Evolutionary conservation across 2,329 filamentous ascomycete genomes (phyloP).

Genomic region (Acarospora socialis): DNA sequence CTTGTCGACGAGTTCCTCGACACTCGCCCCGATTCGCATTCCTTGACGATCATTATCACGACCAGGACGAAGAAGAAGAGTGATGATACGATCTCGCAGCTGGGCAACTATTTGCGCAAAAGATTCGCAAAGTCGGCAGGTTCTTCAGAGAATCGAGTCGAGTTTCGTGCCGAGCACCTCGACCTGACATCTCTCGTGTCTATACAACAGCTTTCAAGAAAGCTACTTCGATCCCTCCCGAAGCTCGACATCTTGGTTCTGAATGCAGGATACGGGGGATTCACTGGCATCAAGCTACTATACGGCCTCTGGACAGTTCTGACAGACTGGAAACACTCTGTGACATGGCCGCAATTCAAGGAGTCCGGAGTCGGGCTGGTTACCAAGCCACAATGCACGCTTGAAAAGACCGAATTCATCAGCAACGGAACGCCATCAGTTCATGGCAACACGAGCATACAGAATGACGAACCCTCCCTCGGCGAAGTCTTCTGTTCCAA

Average conservation of each 20-base stretch:
- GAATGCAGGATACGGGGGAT: constrained; percentile 82
- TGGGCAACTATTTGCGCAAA: no score
- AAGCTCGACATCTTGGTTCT: constrained; percentile 66
- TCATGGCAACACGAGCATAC: constrained; percentile 6
- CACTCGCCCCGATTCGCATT: constrained; percentile 48
- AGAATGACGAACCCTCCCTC: constrained; percentile 41
- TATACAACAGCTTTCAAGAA: constrained; percentile 38
- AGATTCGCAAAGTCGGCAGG: no score
- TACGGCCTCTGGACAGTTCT: constrained; percentile 41
- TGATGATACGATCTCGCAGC: constrained; percentile 50
- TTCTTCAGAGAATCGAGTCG: constrained; percentile 32
- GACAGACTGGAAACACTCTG: constrained; percentile 50
- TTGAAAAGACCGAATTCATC: not conserved
- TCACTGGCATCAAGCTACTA: constrained; percentile 62
- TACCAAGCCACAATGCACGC: constrained; percentile 37
- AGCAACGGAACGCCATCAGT: no score
- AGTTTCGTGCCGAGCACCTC: constrained; percentile 41
- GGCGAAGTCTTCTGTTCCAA: constrained; percentile 83
- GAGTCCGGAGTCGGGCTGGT: constrained; percentile 41
- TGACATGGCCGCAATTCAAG: constrained; percentile 71
- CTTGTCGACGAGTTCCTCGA: constrained; percentile 81
- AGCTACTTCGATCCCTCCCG: constrained; percentile 40
- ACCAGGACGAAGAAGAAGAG: constrained; percentile 66
- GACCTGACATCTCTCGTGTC: constrained; percentile 44
- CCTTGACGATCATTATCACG: constrained; percentile 68